Evolutionary conservation across 306 rosid species (phyloP).

Genomic region (Vachellia collinsii): DNA sequence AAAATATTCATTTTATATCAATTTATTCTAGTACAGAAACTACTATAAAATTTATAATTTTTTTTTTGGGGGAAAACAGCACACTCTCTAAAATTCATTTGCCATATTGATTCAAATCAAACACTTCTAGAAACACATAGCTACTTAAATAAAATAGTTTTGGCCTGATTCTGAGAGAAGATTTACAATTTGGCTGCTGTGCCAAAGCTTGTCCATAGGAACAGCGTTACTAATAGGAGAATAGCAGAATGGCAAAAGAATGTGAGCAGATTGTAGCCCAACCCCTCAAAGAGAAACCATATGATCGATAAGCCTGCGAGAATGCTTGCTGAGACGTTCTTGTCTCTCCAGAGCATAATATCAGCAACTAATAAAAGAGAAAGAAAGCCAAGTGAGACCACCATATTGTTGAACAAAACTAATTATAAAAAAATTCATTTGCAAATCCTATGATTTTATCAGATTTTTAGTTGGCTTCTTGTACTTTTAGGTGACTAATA

Average conservation of each 20-base stretch:
- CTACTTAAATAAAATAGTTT: neutral
- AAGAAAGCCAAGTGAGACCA: slow-evolving; percentile 3
- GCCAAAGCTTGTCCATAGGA: slow-evolving; percentile 54
- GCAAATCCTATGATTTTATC: too few relatives aligned
- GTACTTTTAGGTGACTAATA: too few relatives aligned
- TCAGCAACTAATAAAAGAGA: slow-evolving; percentile 56
- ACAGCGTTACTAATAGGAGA: slow-evolving; percentile 42
- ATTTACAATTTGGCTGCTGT: slow-evolving; percentile 53
- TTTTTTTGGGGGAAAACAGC: too few relatives aligned
- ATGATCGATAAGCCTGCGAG: slow-evolving; percentile 46
- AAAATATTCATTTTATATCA: neutral
- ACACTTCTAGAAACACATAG: neutral
- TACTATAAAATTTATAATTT: neutral
- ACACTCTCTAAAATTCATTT: neutral
- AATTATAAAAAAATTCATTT: too few relatives aligned
- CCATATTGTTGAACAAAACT: neutral
- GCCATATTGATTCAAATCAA: neutral
- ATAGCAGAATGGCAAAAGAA: slow-evolving; percentile 53
- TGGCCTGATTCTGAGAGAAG: neutral
- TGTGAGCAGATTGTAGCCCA: slow-evolving; percentile 56
- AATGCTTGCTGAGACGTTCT: slow-evolving; percentile 46
- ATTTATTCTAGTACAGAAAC: neutral
- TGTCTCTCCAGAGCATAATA: slow-evolving; percentile 63
- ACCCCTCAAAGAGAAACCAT: slow-evolving; percentile 55
- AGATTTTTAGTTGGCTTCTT: too few relatives aligned